Percentiles rank a stretch among this genome's conserved stretches.
These are phyloP conservation scores for Zygosaccharomyces sapae DNA, from an alignment of 1,139 yeast species.

Conservation along the genomic window DNA sequence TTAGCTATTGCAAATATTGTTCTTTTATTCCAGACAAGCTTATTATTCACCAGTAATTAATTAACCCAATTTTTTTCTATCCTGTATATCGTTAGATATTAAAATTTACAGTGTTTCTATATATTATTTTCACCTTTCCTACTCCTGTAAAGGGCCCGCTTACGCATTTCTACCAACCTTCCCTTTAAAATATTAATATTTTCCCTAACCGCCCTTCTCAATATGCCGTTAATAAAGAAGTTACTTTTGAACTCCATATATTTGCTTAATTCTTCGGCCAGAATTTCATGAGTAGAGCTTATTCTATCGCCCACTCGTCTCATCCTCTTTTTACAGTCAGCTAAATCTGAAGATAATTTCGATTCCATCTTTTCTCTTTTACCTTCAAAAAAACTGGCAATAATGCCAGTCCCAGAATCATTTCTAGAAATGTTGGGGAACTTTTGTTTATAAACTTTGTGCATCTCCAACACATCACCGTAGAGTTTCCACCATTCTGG, in stretches of 20 bases:
- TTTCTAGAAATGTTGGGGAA: conserved; percentile 18
- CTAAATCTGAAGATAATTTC: conserved; percentile 35
- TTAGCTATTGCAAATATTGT: neutral
- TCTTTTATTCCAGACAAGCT: neutral
- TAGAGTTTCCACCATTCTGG: conserved; percentile 50
- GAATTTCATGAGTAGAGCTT: conserved; percentile 45
- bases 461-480: conserved; percentile 36
- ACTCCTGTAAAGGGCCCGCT: neutral
- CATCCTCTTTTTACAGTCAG: conserved; percentile 17
- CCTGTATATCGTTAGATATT: neutral
- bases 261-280: conserved; percentile 61
- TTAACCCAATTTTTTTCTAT: neutral
- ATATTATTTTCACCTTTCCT: neutral
- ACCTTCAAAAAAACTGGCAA: conserved; percentile 39
- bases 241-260: conserved; percentile 49
- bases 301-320: conserved; percentile 21
- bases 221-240: conserved; percentile 37
- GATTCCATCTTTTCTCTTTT: conserved; percentile 38
- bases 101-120: neutral
- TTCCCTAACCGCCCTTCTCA: conserved; percentile 30
- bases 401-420: conserved; percentile 19
- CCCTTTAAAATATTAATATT: conserved; percentile 35
- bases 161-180: conserved; percentile 32
- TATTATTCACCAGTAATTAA: neutral
- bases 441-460: conserved; percentile 33